Percentiles rank a stretch among this genome's conserved stretches.
phyloP scores from a whole-genome alignment of 129 eudicot genomes.

The Centrapalus pauciflorus region DNA sequence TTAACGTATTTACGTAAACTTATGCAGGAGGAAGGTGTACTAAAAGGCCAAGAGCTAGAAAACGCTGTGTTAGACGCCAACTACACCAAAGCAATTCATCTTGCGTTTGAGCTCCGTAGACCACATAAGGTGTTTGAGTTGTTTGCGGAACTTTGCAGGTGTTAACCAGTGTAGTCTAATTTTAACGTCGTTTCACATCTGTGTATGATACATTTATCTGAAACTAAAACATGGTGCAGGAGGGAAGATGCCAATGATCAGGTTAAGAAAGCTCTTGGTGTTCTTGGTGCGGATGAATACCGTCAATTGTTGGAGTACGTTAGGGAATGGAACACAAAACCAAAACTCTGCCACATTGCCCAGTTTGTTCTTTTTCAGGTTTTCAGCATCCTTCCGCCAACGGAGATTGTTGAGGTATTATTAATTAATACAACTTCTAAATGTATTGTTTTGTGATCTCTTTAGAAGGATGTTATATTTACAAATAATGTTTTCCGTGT shows the following conservation, averaged over 20 bases:
- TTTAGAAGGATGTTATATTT: too few relatives aligned
- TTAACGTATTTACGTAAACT: too few relatives aligned
- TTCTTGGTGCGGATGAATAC: slow-evolving; percentile 58
- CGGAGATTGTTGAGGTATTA: slow-evolving; percentile 71
- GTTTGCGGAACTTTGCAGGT: slow-evolving; percentile 78
- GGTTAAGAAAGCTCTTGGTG: slow-evolving; percentile 51
- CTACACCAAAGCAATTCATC: slow-evolving; percentile 80
- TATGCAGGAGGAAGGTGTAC: slow-evolving; percentile 75
- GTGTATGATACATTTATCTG: neutral
- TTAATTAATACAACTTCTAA: neutral
- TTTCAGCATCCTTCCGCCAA: slow-evolving; percentile 64
- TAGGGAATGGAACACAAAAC: slow-evolving; percentile 94
- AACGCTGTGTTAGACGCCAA: slow-evolving; percentile 79
- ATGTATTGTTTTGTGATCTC: too few relatives aligned
- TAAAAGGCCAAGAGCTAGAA: slow-evolving; percentile 83
- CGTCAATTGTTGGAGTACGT: slow-evolving; percentile 64
- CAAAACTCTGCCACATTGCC: slow-evolving; percentile 83
- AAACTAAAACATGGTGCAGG: slow-evolving; percentile 32
- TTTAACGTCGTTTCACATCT: neutral
- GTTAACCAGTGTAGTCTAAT: neutral
- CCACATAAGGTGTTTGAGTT: slow-evolving; percentile 88
- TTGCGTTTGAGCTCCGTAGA: slow-evolving; percentile 88
- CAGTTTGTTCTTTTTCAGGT: slow-evolving; percentile 68
- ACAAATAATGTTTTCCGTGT: too few relatives aligned
- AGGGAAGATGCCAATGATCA: slow-evolving; percentile 48